These are phyloP conservation scores for Botryotinia globosa DNA, from an alignment of 2,329 filamentous ascomycete species.

Conservation along the genomic window DNA sequence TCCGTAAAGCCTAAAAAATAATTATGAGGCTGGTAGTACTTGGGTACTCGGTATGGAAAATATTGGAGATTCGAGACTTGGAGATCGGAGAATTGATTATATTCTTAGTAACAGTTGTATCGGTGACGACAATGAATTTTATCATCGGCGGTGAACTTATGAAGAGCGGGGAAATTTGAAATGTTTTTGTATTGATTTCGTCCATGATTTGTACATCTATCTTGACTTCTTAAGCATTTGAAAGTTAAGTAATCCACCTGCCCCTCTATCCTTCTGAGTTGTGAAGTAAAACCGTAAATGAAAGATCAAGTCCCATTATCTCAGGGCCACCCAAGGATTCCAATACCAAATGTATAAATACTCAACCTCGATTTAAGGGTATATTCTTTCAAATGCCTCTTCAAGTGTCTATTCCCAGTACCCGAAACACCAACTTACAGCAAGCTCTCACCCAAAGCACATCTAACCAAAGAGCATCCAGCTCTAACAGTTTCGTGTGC, in stretches of 20 bases:
- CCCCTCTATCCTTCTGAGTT: background rate
- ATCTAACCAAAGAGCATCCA: slow-evolving; percentile 86
- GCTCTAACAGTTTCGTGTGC: slow-evolving; percentile 85
- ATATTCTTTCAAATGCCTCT: background rate
- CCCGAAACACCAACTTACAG: slow-evolving; percentile 50
- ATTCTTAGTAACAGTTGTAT: background rate
- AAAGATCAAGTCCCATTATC: background rate
- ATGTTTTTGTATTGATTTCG: slow-evolving; percentile 2
- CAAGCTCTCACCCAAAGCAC: slow-evolving; percentile 87
- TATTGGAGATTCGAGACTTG: background rate
- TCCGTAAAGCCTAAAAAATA: background rate
- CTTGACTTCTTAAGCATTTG: background rate
- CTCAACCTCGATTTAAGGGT: background rate
- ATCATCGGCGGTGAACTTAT: background rate
- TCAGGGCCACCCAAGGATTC: background rate
- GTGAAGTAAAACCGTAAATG: background rate
- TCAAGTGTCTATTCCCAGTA: background rate
- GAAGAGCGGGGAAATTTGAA: background rate
- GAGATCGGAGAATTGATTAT: background rate
- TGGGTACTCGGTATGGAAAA: background rate
- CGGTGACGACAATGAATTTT: background rate
- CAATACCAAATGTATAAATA: background rate
- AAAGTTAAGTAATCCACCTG: background rate
- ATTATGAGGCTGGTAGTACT: background rate
- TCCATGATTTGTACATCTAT: slow-evolving; percentile 4